phyloP scores from a whole-genome alignment of 176 grass and related monocot species.

The sorghum (Sorghum bicolor) region Sorghum_bicolor_NCBIv3 NC_012875.2:49416001-49416500 shows the following conservation, averaged over 20 bases:
- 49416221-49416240: background rate
- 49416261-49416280: too few species aligned
- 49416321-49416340: too few species aligned
- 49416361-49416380: too few species aligned
- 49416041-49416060: background rate
- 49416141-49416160: background rate
- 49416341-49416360: too few species aligned
- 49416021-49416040: background rate
- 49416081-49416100: background rate
- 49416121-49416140: background rate
- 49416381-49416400: too few species aligned
- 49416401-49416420: too few species aligned
- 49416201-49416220: background rate
- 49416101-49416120: background rate
- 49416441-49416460: too few species aligned
- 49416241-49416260: background rate
- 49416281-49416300: too few species aligned
- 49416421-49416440: too few species aligned
- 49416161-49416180: background rate
- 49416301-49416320: too few species aligned
- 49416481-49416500: too few species aligned
- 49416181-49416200: background rate
- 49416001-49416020: conserved; percentile 85
- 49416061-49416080: background rate
- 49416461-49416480: too few species aligned